Conservation (phyloP, 2,329 filamentous ascomycete species). For the Botrytis fabae region DNA sequence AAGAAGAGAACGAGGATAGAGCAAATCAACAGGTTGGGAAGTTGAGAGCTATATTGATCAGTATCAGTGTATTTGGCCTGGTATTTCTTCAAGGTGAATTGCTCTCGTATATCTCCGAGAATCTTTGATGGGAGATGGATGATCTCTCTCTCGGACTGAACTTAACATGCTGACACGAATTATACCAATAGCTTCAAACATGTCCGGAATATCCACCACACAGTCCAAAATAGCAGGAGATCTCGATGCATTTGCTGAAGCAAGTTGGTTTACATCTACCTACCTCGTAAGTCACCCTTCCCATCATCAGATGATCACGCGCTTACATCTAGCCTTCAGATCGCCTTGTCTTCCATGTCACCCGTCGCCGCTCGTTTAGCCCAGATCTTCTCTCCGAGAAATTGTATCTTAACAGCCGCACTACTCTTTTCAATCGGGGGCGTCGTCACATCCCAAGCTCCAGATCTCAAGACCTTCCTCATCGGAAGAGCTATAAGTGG, state of each 20-base stretch:
- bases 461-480: conserved; percentile 62
- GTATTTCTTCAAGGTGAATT: conserved; percentile 60
- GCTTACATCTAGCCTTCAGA: conserved; percentile 42
- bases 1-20: conserved; percentile 40
- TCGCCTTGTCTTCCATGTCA: conserved; percentile 58
- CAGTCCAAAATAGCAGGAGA: conserved; percentile 76
- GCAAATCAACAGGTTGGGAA: conserved; percentile 38
- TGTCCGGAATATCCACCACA: conserved; percentile 78
- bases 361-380: conserved; percentile 72
- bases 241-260: conserved; percentile 69
- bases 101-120: neutral
- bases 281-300: conserved; percentile 57
- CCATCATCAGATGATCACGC: neutral
- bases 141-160: neutral
- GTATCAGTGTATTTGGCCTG: conserved; percentile 54
- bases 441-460: conserved; percentile 62
- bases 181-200: conserved; percentile 53
- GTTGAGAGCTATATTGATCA: conserved; percentile 47
- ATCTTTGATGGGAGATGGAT: neutral
- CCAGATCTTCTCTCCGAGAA: conserved; percentile 69
- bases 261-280: conserved; percentile 78
- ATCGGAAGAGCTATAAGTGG: conserved; percentile 68
- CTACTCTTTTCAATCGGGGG: conserved; percentile 61
- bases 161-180: conserved; percentile 15
- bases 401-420: conserved; percentile 64